phyloP scores from a whole-genome alignment of 768 basidiomycete genomes.

The Agaricus sinodeliciosus region DNA sequence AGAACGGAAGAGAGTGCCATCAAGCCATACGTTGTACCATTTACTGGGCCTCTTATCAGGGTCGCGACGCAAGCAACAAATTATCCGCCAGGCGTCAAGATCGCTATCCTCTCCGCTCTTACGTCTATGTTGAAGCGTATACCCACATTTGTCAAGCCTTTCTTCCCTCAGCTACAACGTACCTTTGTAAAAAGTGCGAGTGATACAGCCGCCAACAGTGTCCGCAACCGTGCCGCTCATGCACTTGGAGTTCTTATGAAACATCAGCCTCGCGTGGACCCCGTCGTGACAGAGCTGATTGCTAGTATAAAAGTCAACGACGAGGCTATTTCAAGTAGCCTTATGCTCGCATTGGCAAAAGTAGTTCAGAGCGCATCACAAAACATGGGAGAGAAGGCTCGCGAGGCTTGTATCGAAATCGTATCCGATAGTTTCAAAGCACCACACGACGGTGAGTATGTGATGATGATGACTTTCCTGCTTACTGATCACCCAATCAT shows the following conservation, averaged over 20 bases:
- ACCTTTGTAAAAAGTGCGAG: slow-evolving; percentile 93
- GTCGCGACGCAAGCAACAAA: slow-evolving; percentile 87
- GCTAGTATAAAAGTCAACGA: slow-evolving; percentile 50
- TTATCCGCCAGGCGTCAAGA: slow-evolving; percentile 90
- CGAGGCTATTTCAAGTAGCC: slow-evolving; percentile 68
- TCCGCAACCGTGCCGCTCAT: slow-evolving; percentile 75
- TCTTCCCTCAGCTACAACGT: slow-evolving; percentile 96
- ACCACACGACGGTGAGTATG: slow-evolving; percentile 50
- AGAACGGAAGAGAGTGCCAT: slow-evolving; percentile 74
- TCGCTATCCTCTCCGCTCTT: slow-evolving; percentile 82
- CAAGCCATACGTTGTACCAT: slow-evolving; percentile 93
- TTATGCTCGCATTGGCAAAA: slow-evolving; percentile 68
- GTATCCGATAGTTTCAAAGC: slow-evolving; percentile 76
- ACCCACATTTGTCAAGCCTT: slow-evolving; percentile 88
- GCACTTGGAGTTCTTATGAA: slow-evolving; percentile 89
- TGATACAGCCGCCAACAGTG: slow-evolving; percentile 70
- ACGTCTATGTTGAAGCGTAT: slow-evolving; percentile 81
- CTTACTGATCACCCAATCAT: slow-evolving; percentile 2
- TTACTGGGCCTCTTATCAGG: slow-evolving; percentile 93
- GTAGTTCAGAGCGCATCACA: slow-evolving; percentile 65
- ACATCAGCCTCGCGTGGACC: slow-evolving; percentile 86
- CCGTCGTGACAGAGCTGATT: slow-evolving; percentile 86
- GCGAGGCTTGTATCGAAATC: slow-evolving; percentile 68
- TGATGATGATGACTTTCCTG: background rate
- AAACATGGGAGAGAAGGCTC: slow-evolving; percentile 72